Evolutionary conservation across 768 basidiomycete species (phyloP).

Genomic region (Rossbeevera mucosa): DNA sequence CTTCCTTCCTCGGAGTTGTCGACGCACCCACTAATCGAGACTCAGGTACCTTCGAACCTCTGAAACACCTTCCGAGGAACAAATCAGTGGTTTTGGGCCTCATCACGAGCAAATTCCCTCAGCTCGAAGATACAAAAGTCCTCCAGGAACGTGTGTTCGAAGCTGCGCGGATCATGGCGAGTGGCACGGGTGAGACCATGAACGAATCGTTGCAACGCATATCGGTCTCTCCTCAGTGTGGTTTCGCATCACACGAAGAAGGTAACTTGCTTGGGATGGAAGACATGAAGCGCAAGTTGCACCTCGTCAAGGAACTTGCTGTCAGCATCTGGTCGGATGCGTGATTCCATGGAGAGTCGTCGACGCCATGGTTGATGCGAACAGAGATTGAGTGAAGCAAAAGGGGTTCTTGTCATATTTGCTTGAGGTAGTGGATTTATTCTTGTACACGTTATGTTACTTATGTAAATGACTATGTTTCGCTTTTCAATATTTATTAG

Average conservation of each 20-base stretch:
- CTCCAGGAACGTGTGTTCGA: neutral
- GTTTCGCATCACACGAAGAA: neutral
- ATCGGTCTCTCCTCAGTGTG: neutral
- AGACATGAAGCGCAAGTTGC: neutral
- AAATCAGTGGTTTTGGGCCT: slow-evolving; percentile 42
- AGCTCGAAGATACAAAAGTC: slow-evolving; percentile 38
- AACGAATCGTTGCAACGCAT: neutral
- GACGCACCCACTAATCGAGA: neutral
- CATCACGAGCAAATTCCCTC: slow-evolving; percentile 40
- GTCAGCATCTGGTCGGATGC: neutral
- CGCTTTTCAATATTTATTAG: no score
- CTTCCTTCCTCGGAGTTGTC: neutral
- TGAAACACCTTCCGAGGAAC: slow-evolving; percentile 30
- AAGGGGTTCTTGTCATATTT: neutral
- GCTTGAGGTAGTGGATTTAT: neutral
- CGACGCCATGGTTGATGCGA: neutral
- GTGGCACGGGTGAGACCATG: neutral
- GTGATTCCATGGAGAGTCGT: neutral
- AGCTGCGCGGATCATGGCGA: neutral
- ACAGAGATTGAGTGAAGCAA: neutral
- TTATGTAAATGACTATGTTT: no score
- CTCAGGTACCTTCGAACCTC: slow-evolving; percentile 32
- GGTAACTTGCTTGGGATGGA: neutral
- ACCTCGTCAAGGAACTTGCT: neutral
- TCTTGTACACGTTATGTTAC: neutral